Evolutionary conservation across 2,329 filamentous ascomycete genomes (phyloP).

Genomic region (Chrysoporthe austroafricana): DNA sequence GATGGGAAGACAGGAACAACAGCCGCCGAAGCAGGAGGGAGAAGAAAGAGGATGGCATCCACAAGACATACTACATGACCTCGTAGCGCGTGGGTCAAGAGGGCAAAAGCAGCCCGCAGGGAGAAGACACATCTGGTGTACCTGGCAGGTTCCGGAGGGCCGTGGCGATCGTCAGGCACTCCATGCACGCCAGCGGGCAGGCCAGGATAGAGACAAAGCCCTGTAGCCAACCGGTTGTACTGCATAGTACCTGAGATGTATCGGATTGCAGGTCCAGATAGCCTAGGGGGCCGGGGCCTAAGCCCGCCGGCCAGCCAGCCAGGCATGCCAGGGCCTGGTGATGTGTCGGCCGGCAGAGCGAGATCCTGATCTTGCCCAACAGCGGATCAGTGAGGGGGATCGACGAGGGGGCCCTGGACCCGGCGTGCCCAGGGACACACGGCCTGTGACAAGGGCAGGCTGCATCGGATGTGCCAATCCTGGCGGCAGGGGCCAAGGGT

Average conservation of each 20-base stretch:
- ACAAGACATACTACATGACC: too few species aligned
- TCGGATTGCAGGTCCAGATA: constrained; percentile 19
- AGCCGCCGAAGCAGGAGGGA: not conserved
- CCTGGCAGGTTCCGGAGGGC: constrained; percentile 3
- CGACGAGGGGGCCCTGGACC: not conserved
- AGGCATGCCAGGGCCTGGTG: not conserved
- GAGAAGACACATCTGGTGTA: constrained; percentile 12
- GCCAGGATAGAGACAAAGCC: not conserved
- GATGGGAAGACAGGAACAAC: not conserved
- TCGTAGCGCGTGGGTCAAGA: not conserved
- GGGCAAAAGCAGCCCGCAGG: not conserved
- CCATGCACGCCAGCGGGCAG: not conserved
- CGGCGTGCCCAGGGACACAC: not conserved
- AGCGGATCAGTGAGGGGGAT: constrained; percentile 19
- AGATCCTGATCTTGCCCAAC: constrained; percentile 11
- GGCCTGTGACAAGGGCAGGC: not conserved
- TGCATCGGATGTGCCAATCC: constrained; percentile 1
- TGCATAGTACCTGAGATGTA: constrained; percentile 13
- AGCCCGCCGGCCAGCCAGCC: not conserved
- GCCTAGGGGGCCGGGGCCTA: constrained; percentile 2
- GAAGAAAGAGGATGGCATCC: not conserved
- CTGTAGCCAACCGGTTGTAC: constrained; percentile 1
- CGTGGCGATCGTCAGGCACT: constrained; percentile 16
- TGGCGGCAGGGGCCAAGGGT: constrained; percentile 8
- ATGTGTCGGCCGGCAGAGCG: not conserved